Evolutionary conservation across 2,329 filamentous ascomycete species (phyloP), one percentile per base, ranked within the genome.

Genomic region (Rhynchosporium agropyri): DNA sequence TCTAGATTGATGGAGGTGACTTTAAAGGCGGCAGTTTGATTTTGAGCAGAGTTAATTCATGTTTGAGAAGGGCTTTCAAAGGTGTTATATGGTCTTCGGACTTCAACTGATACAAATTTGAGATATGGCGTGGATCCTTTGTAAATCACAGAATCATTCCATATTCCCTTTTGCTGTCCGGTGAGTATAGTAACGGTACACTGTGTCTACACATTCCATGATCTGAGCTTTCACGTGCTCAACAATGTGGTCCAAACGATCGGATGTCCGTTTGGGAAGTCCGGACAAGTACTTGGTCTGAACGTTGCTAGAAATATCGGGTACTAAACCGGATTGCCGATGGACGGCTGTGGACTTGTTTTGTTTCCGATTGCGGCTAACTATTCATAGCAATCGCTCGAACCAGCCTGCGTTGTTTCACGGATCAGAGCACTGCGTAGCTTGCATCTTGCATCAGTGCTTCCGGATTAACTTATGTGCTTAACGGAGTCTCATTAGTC

Each of bases 211-310:
- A 42, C 33, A 42, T 15, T 10, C 7, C 3, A 40, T 33, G 28
- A 29, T 26, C 7, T 53, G 50, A 26, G 33, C n/a, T 53, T 38
- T 38, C 33, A 6, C 15, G n/a, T 15, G 10, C 51, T 53, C 33
- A 38, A 40, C 9, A 40, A n/a, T 40, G 20, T 36, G 36, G 33
- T 29, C 51, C 28, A 9, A 42, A 54, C 36, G 15, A 40, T 42
- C 51, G 51, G 51, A 54, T 40, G 28, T 54, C 51, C 51, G 51
- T 13, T 10, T 38, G 38, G 6, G 7, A 54, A 54, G 51, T 54
- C 51, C 51, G 51, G 51, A 54, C 33, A 5, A 36, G 33, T 5
- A 2, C 26, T 54, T 42, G 38, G 31, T 10, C 50, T 53, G 33
- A 29, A 54, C 33, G 12, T 54, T 40, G 20, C 12, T 10, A 20